phyloP scores from a whole-genome alignment of 1,284 basidiomycete species.

The Papiliotrema nemorosa region DNA sequence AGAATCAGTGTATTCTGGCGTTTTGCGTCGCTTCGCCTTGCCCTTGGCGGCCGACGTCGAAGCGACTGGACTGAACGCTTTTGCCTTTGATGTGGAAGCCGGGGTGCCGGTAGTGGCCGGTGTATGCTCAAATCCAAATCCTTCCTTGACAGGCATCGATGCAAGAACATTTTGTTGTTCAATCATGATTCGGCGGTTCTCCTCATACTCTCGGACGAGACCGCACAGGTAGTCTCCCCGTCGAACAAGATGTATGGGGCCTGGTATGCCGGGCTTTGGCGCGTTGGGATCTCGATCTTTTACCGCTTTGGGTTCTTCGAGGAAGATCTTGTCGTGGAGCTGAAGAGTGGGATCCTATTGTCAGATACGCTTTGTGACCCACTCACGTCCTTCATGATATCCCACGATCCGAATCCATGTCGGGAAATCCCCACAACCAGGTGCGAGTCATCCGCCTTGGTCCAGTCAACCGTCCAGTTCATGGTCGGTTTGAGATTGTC shows the following conservation, averaged over 20 bases:
- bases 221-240: slow-evolving; percentile 88
- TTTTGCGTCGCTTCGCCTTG: slow-evolving; percentile 79
- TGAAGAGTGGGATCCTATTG: slow-evolving; percentile 71
- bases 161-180: slow-evolving; percentile 56
- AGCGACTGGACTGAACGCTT: slow-evolving; percentile 10
- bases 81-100: slow-evolving; percentile 5
- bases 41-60: slow-evolving; percentile 15
- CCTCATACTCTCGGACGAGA: slow-evolving; percentile 84
- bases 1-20: slow-evolving; percentile 87
- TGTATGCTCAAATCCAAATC: slow-evolving; percentile 43
- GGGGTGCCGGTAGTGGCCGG: too few relatives aligned
- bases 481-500: slow-evolving; percentile 90
- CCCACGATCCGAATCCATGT: slow-evolving; percentile 97
- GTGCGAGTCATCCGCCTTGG: slow-evolving; percentile 87
- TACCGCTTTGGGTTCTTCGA: slow-evolving; percentile 84
- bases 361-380: slow-evolving; percentile 5
- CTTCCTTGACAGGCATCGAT: slow-evolving; percentile 42
- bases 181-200: slow-evolving; percentile 71
- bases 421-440: slow-evolving; percentile 88
- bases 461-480: slow-evolving; percentile 96
- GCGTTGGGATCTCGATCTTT: slow-evolving; percentile 32
- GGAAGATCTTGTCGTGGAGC: slow-evolving; percentile 90
- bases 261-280: slow-evolving; percentile 63
- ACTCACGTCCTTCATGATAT: slow-evolving; percentile 61
- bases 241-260: slow-evolving; percentile 94